A percentile compares a stretch with the other conserved stretches of the same genome.
phyloP scores from a whole-genome alignment of 768 basidiomycete genomes.

The Tricholoma matsutake region DNA sequence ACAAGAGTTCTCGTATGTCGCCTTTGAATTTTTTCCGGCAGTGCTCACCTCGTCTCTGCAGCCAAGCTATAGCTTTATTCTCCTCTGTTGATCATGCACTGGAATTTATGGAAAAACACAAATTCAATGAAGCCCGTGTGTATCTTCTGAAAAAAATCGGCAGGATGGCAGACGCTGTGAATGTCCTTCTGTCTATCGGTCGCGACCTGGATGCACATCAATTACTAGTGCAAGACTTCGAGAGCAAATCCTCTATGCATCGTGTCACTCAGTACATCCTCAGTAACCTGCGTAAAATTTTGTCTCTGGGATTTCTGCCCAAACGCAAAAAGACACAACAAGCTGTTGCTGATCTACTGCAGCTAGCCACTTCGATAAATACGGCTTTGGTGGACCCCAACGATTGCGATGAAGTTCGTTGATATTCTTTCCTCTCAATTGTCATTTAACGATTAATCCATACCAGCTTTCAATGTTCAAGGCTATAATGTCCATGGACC shows the following conservation, averaged over 20 bases:
- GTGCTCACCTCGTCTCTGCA: slow-evolving; percentile 18
- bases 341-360: slow-evolving; percentile 19
- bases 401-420: not conserved
- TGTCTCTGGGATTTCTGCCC: slow-evolving; percentile 36
- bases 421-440: not conserved
- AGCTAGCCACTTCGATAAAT: slow-evolving; percentile 17
- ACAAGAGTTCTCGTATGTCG: not conserved
- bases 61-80: slow-evolving; percentile 50
- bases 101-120: slow-evolving; percentile 52
- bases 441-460: not conserved
- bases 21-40: too few relatives aligned
- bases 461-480: slow-evolving; percentile 13
- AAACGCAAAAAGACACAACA: slow-evolving; percentile 5
- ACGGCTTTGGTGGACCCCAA: slow-evolving; percentile 5
- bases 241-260: slow-evolving; percentile 22
- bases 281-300: slow-evolving; percentile 42
- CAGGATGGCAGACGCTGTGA: slow-evolving; percentile 47
- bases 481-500: slow-evolving; percentile 16
- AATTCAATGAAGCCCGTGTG: slow-evolving; percentile 46
- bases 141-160: slow-evolving; percentile 40
- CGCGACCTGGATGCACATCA: slow-evolving; percentile 44
- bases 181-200: slow-evolving; percentile 47
- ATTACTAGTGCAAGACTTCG: slow-evolving; percentile 36
- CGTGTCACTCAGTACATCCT: slow-evolving; percentile 39
- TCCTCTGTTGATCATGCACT: slow-evolving; percentile 46